phyloP scores from a whole-genome alignment of 768 basidiomycete species.

The Serendipita sp. region DNA sequence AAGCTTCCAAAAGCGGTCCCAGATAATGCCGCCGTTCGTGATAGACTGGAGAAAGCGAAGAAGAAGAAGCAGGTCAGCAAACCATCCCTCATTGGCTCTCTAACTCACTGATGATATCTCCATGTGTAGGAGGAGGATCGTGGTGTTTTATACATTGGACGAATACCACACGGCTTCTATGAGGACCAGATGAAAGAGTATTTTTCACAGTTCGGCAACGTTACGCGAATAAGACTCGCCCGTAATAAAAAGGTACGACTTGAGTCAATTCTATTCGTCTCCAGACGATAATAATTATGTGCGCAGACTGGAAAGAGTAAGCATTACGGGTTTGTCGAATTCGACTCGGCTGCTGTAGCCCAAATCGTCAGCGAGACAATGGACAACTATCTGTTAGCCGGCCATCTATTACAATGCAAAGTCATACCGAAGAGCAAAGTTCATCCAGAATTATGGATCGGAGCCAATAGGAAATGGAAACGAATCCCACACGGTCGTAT shows the following conservation, averaged over 20 bases:
- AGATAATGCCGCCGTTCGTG: slow-evolving; percentile 66
- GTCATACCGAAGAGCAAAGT: slow-evolving; percentile 78
- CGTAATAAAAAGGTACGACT: slow-evolving; percentile 76
- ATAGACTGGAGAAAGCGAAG: slow-evolving; percentile 36
- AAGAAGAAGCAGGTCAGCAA: slow-evolving; percentile 46
- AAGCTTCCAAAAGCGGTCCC: slow-evolving; percentile 78
- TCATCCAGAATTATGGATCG: slow-evolving; percentile 89
- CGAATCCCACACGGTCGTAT: slow-evolving; percentile 58
- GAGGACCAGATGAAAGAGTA: slow-evolving; percentile 88
- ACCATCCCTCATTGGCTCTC: slow-evolving; percentile 24
- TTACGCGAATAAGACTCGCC: slow-evolving; percentile 76
- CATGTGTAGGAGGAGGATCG: slow-evolving; percentile 39
- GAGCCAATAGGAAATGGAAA: slow-evolving; percentile 89
- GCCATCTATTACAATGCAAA: slow-evolving; percentile 85
- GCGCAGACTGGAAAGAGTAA: slow-evolving; percentile 83
- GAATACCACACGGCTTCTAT: slow-evolving; percentile 94
- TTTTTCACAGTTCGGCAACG: slow-evolving; percentile 86
- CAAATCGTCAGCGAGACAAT: slow-evolving; percentile 95
- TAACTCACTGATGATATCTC: background rate
- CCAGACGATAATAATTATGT: background rate
- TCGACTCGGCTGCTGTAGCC: slow-evolving; percentile 75
- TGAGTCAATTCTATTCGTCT: background rate
- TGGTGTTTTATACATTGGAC: slow-evolving; percentile 78
- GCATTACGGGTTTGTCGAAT: slow-evolving; percentile 95
- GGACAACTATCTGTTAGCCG: slow-evolving; percentile 95